These are phyloP conservation scores for Meyerozyma athensensis DNA, from an alignment of 1,139 yeast species.

Conservation along the genomic window DNA sequence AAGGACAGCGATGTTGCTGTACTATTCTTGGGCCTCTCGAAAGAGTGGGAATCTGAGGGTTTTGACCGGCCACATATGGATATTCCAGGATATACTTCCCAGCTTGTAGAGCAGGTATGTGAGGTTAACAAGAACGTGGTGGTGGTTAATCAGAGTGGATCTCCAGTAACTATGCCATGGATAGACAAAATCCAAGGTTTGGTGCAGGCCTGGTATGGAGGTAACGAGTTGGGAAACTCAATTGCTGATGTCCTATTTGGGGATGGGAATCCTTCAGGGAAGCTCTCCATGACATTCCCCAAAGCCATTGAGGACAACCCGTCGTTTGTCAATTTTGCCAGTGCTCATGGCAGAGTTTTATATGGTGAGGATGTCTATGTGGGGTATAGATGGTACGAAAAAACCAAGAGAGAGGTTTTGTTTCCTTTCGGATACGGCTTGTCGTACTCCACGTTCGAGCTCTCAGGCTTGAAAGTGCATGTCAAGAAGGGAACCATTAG, in stretches of 20 bases:
- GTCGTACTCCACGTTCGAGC: slow-evolving; percentile 19
- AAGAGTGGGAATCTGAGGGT: slow-evolving; percentile 49
- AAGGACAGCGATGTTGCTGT: slow-evolving; percentile 39
- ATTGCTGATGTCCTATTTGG: slow-evolving; percentile 23
- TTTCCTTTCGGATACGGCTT: slow-evolving; percentile 25
- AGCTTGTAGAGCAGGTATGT: slow-evolving; percentile 39
- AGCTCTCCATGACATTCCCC: slow-evolving; percentile 42
- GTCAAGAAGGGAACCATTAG: slow-evolving; percentile 7
- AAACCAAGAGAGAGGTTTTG: slow-evolving; percentile 15
- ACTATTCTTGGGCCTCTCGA: slow-evolving; percentile 40
- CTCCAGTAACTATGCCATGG: slow-evolving; percentile 64
- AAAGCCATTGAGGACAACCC: slow-evolving; percentile 37
- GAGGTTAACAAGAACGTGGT: slow-evolving; percentile 26
- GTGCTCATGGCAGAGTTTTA: slow-evolving; percentile 20
- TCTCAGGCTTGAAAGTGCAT: slow-evolving; percentile 11
- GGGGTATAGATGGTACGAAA: slow-evolving; percentile 24
- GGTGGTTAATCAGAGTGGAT: slow-evolving; percentile 57
- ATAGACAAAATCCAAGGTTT: slow-evolving; percentile 40
- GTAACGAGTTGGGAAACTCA: slow-evolving; percentile 26
- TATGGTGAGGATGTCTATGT: slow-evolving; percentile 26
- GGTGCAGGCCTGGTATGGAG: slow-evolving; percentile 47
- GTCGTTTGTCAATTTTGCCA: slow-evolving; percentile 32
- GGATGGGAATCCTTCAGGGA: slow-evolving; percentile 22
- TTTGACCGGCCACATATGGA: slow-evolving; percentile 37
- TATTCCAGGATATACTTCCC: slow-evolving; percentile 47